Percentiles rank a stretch among this genome's conserved stretches.
phyloP scores from a whole-genome alignment of 2,329 filamentous ascomycete genomes.

The Talaromyces sp. region DNA sequence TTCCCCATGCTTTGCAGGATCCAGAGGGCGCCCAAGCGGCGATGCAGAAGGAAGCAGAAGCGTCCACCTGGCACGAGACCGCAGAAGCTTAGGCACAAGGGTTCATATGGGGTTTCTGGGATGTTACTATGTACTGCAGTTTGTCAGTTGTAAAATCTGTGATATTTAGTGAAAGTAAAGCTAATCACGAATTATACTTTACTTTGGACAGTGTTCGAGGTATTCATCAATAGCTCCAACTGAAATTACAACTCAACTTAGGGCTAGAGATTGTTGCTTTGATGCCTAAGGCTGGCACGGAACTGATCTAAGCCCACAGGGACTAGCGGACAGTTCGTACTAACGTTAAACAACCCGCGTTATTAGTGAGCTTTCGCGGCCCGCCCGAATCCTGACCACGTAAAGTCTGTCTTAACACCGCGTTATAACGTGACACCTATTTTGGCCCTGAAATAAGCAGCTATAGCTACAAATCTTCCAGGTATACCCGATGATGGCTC shows the following conservation, averaged over 20 bases:
- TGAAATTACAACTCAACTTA: neutral
- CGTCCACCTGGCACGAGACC: no score
- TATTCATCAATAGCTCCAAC: no score
- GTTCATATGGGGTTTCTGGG: no score
- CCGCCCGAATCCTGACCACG: neutral
- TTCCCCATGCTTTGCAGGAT: neutral
- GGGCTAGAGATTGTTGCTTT: neutral
- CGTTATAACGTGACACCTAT: neutral
- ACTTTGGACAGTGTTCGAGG: no score
- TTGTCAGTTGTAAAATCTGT: neutral
- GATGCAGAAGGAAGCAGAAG: neutral
- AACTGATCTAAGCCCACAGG: neutral
- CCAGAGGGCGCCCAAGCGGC: neutral
- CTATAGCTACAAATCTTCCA: neutral
- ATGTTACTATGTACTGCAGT: neutral
- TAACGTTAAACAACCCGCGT: constrained; percentile 1
- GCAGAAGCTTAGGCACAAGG: no score
- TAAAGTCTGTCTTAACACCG: constrained; percentile 3
- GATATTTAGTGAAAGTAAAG: neutral
- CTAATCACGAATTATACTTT: neutral
- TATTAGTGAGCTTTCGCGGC: neutral
- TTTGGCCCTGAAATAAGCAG: neutral
- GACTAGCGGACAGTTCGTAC: neutral
- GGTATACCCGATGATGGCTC: neutral
- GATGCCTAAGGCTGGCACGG: neutral